Conservation (phyloP, 306 rosid genomes). For the Quercus gilva region DNA sequence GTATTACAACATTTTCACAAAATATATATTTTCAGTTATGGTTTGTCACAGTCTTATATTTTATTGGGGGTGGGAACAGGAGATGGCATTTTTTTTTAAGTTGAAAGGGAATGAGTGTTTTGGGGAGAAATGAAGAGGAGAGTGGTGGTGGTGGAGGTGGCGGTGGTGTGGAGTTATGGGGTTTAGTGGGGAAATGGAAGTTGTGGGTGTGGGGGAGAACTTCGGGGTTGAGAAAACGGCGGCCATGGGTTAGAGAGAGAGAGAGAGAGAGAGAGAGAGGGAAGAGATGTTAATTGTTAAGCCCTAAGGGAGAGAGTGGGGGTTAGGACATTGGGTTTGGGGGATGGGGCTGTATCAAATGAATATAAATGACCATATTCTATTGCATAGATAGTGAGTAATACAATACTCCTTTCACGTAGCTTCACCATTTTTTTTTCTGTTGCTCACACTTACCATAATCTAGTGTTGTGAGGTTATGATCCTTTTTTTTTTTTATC, state of each 20-base stretch:
- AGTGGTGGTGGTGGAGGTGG: not conserved
- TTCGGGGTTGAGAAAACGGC: constrained; percentile 14
- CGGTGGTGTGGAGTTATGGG: not conserved
- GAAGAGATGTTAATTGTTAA: not conserved
- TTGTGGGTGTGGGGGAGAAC: constrained; percentile 6
- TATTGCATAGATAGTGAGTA: too few relatives aligned
- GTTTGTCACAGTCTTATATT: too few relatives aligned
- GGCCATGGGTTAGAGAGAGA: constrained; percentile 11
- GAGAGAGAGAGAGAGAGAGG: not conserved
- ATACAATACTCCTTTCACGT: too few relatives aligned
- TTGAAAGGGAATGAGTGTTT: not conserved
- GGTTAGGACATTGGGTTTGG: too few relatives aligned
- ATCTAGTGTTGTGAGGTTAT: too few relatives aligned
- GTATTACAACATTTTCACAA: too few relatives aligned
- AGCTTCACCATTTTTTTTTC: too few relatives aligned
- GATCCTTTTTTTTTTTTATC: too few relatives aligned
- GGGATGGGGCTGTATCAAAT: too few relatives aligned
- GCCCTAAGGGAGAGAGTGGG: constrained; percentile 6
- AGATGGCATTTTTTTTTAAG: constrained; percentile 11
- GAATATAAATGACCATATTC: too few relatives aligned
- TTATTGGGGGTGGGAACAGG: constrained; percentile 11
- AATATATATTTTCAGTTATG: too few relatives aligned
- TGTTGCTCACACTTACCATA: too few relatives aligned
- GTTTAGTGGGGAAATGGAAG: constrained; percentile 4
- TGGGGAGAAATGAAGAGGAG: constrained; percentile 24